Conservation (phyloP, 2,329 filamentous ascomycete species). For the Aureobasidium sp. region DNA sequence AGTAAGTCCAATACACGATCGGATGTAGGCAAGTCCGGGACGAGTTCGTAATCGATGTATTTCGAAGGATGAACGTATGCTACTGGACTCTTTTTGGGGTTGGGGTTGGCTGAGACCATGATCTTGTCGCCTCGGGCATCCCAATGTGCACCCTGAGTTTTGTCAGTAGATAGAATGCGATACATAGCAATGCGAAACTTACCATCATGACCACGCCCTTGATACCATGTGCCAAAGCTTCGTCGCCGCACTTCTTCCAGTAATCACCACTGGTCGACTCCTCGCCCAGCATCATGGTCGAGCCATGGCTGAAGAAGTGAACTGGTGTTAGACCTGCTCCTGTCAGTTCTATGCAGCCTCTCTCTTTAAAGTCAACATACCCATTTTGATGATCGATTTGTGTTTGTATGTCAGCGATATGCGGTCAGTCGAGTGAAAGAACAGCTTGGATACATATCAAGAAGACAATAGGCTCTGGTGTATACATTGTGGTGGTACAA, state of each 20-base stretch:
- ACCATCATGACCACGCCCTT: constrained; percentile 60
- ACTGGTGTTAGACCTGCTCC: constrained; percentile 40
- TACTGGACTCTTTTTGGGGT: constrained; percentile 53
- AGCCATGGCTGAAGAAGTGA: constrained; percentile 62
- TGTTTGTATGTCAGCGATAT: background rate
- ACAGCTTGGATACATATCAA: background rate
- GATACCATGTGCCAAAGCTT: constrained; percentile 49
- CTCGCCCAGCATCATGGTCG: constrained; percentile 63
- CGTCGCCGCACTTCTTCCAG: constrained; percentile 58
- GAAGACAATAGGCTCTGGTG: background rate
- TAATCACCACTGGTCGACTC: constrained; percentile 52
- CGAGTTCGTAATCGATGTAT: constrained; percentile 53
- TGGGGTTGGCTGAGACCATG: constrained; percentile 52
- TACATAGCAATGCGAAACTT: constrained; percentile 10
- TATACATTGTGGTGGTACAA: background rate
- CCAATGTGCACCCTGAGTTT: constrained; percentile 54
- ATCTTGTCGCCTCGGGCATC: constrained; percentile 47
- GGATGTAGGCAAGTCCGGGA: constrained; percentile 48
- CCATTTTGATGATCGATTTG: background rate
- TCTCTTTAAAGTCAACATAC: background rate
- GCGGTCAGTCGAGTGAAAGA: background rate
- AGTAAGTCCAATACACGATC: constrained; percentile 44
- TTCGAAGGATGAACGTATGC: constrained; percentile 59
- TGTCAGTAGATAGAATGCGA: background rate
- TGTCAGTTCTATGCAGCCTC: background rate